Conservation (phyloP, 169 alveolate species). For the Perkinsus olseni region DNA sequence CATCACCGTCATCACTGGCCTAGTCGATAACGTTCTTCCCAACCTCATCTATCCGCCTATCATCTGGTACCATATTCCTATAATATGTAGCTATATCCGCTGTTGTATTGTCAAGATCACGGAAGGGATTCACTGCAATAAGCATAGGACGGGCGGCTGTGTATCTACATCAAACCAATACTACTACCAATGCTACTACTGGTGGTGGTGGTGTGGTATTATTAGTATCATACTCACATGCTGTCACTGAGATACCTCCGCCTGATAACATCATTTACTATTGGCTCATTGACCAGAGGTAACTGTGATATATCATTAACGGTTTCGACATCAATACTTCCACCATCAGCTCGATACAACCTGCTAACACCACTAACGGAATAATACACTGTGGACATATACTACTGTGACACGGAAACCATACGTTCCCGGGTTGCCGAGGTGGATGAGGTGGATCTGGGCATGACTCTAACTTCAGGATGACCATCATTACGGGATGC, state of each 20-base stretch:
- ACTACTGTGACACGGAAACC: background rate
- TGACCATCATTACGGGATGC: background rate
- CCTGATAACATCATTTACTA: background rate
- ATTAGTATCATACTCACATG: background rate
- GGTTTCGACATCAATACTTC: background rate
- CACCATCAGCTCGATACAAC: background rate
- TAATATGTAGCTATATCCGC: conserved; percentile 59
- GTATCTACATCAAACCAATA: conserved; percentile 33
- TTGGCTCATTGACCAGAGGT: background rate
- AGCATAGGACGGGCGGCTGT: conserved; percentile 81
- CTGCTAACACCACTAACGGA: background rate
- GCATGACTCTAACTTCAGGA: background rate
- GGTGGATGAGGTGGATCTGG: background rate
- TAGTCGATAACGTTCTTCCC: background rate
- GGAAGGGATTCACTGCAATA: conserved; percentile 80
- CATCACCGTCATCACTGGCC: background rate
- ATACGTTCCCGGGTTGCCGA: background rate
- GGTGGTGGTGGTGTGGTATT: background rate
- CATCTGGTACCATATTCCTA: conserved; percentile 54
- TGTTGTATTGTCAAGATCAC: conserved; percentile 73
- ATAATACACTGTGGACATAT: background rate
- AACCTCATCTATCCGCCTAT: conserved; percentile 37
- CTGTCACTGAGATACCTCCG: background rate
- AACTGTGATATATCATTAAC: background rate
- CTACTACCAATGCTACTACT: background rate